These are phyloP conservation scores for Codiaeum variegatum DNA, from an alignment of 441 rosid species.

Conservation along the genomic window DNA sequence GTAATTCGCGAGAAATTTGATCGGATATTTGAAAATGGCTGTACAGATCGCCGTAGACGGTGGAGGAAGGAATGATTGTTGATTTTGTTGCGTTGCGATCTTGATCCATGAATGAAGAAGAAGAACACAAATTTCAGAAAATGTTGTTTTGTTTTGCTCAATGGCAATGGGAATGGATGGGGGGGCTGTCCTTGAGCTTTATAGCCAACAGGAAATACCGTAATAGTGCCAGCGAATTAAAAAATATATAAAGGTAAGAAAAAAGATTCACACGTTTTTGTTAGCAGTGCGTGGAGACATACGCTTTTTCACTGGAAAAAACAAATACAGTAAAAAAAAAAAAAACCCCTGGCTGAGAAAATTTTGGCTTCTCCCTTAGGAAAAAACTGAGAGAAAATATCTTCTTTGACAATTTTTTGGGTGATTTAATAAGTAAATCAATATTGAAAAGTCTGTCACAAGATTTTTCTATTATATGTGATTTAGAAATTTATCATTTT, in stretches of 20 bases:
- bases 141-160: too few species aligned
- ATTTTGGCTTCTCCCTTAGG: too few species aligned
- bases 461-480: too few species aligned
- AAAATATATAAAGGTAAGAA: neutral
- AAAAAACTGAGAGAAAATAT: too few species aligned
- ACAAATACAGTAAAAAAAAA: too few species aligned
- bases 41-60: slow-evolving; percentile 3
- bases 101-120: slow-evolving; percentile 16
- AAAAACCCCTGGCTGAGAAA: too few species aligned
- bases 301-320: too few species aligned
- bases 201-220: neutral
- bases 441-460: too few species aligned
- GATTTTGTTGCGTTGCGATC: neutral
- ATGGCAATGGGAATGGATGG: neutral
- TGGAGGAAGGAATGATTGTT: neutral
- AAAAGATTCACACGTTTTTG: slow-evolving; percentile 2
- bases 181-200: neutral
- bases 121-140: neutral
- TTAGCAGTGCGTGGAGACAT: neutral
- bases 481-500: too few species aligned
- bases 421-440: too few species aligned
- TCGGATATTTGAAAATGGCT: slow-evolving; percentile 2
- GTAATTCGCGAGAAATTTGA: slow-evolving; percentile 15
- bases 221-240: neutral
- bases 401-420: too few species aligned